Evolutionary conservation across 352 stramenopile genomes (phyloP), one percentile per base, ranked within the genome.

Genomic region (Phytophthora colocasiae): DNA sequence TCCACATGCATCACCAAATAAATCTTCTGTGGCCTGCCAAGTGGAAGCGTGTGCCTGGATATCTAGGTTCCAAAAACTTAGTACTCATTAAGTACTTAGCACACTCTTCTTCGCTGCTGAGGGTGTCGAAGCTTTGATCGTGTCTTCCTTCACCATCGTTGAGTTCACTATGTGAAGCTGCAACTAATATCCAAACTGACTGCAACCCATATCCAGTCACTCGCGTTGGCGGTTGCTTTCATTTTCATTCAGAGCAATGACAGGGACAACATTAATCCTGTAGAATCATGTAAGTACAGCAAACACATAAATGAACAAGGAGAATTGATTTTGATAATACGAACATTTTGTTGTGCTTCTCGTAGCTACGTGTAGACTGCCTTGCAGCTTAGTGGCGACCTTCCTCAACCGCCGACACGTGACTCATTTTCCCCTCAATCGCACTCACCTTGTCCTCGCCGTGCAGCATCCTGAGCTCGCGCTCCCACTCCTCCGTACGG

Each of bases 31-130:
- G 66, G 71, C 80, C 83, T 0, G 49, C 55, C 22, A 22, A 22
- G 22, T 22, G 22, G 22, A 22, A 22, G 22, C 22, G 22, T 2
- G 22, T 22, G 22, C 83, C 83, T 17, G 59, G 49, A 22, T 92
- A 87, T 38, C 38, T 92, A 15, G 81, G 83, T 34, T 90, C 81
- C 41, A 89, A 89, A 61, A 68, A 87, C 36, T 77, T 90, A 44
- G 69, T 84, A 19, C 19, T 19, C 19, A 19, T 19, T 19, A 19
- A 19, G 19, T 19, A 17, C 39, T 90, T 45, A 68, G 59, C 43
- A 92, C 83, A 7, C 60, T 92, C 6, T 92, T 88, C 71, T 83
- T 73, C 36, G 49, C 71, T 11, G 43, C 67, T 8, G 63, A 75
- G 8, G 48, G 34, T 12, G 77, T 89, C 24, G 75, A 70, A 7